Percentiles rank a stretch among this genome's conserved stretches.
These are phyloP conservation scores for Penicillium roqueforti DNA, from an alignment of 495 filamentous ascomycete species.

Conservation along the genomic window DNA sequence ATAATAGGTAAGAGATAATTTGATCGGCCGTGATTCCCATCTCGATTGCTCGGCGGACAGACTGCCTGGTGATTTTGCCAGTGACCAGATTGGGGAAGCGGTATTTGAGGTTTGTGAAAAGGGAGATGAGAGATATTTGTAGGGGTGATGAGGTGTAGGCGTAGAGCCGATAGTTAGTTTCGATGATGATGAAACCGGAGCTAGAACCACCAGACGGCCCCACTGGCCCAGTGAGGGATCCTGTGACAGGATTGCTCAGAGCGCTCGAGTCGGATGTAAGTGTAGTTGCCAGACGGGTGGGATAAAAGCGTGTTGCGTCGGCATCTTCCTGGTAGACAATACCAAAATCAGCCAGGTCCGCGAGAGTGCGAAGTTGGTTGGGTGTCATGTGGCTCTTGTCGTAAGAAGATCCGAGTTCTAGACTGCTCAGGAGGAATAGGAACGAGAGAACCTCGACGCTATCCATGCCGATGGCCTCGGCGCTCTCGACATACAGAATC, in stretches of 20 bases:
- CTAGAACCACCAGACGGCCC: conserved; percentile 44
- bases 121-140: conserved; percentile 87
- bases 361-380: conserved; percentile 79
- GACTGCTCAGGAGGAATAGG: conserved; percentile 88
- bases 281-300: conserved; percentile 90
- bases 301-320: conserved; percentile 72
- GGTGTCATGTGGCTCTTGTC: conserved; percentile 71
- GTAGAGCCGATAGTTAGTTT: conserved; percentile 98
- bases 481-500: conserved; percentile 85
- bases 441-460: conserved; percentile 91
- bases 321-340: conserved; percentile 71
- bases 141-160: conserved; percentile 91
- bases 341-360: conserved; percentile 82
- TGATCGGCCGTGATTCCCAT: conserved; percentile 93
- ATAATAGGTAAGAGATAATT: conserved; percentile 81
- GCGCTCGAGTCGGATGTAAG: conserved; percentile 78
- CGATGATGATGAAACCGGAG: conserved; percentile 83
- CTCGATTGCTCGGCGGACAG: conserved; percentile 76
- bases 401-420: conserved; percentile 88
- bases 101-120: conserved; percentile 79
- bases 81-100: conserved; percentile 91
- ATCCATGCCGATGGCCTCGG: conserved; percentile 75
- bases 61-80: conserved; percentile 80
- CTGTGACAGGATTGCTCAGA: conserved; percentile 40
- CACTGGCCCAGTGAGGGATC: conserved; percentile 34